Evolutionary conservation across 192 early-diverging fungal genomes (phyloP), one percentile per base, ranked within the genome.

Genomic region (Dissophora globulifera): DNA sequence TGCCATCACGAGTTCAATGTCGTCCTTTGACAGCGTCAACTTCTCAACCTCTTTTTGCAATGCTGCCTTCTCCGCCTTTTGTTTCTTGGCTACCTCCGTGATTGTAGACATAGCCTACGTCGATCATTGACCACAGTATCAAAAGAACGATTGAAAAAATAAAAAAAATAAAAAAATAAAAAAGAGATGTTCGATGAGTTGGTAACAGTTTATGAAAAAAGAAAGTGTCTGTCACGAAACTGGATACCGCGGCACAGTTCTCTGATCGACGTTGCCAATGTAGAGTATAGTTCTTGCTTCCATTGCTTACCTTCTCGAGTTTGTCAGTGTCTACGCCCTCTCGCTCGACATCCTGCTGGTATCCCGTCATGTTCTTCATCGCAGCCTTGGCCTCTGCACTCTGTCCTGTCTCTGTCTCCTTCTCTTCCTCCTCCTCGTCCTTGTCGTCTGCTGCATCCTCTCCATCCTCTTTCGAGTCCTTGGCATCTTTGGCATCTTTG

Each of bases 361-460:
- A 76, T 30, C 80, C 82, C 0, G 82, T 67, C 45, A 87, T 84
- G 50, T 82, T 78, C 65, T 82, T 69, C 86, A 87, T 87, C 23
- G 85, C 86, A 22, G 85, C 83, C 75, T 79, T 82, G 30, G 86
- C 86, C 57, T 83, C 78, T 16, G 75, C 86, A 40, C 71, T 75
- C 41, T 78, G 62, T 15, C 86, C 86, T 42, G 75, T 84, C 31
- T 80, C 69, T 2, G 67, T 43, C 48, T 82, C 58, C 50, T 79
- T 53, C 30, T 84, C 67, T 25, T 79, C 82, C 40, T 78, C 66
- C 16, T 76, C 66, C 8, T 79, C 78, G 27, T 85, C 82, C 30
- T 84, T 78, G 15, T 79, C 61, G 16, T 59, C 58, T 1, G 52
- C 58, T 13, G n/a, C n/a, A n/a, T 50, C 68, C 17, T 4, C 43